These are phyloP conservation scores for Fagopyrum homotropicum DNA, from an alignment of 148 eudicot genomes.

Conservation along the genomic window DNA sequence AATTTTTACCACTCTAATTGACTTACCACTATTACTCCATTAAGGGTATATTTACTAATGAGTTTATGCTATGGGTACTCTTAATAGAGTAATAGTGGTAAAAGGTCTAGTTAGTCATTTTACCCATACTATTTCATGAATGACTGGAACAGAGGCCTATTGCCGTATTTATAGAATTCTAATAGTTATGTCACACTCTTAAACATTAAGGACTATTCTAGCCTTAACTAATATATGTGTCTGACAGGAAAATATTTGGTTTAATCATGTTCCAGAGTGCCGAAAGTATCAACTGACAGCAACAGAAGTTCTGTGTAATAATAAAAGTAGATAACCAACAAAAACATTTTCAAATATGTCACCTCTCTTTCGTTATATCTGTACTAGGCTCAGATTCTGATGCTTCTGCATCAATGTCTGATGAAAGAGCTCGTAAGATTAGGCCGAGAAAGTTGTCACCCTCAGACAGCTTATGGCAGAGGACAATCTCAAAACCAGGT, in stretches of 20 bases:
- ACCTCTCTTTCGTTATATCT: conserved; percentile 62
- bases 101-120: no score
- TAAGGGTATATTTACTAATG: no score
- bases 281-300: not conserved
- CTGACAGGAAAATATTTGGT: not conserved
- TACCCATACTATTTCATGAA: no score
- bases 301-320: not conserved
- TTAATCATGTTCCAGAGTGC: not conserved
- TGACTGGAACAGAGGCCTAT: no score
- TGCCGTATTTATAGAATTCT: no score
- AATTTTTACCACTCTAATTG: no score
- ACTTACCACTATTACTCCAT: no score
- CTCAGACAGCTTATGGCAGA: conserved; percentile 38
- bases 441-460: conserved; percentile 44
- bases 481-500: conserved; percentile 51
- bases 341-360: conserved; percentile 7
- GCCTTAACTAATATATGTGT: no score
- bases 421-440: conserved; percentile 46
- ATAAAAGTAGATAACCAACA: not conserved
- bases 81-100: no score
- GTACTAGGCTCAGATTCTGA: conserved; percentile 35
- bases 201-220: no score
- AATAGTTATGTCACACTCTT: no score
- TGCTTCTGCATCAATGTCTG: conserved; percentile 59
- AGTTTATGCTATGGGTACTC: no score